Evolutionary conservation across 192 early-diverging fungal genomes (phyloP), one percentile per base, ranked within the genome.

Genomic region (Umbelopsis isabellina): DNA sequence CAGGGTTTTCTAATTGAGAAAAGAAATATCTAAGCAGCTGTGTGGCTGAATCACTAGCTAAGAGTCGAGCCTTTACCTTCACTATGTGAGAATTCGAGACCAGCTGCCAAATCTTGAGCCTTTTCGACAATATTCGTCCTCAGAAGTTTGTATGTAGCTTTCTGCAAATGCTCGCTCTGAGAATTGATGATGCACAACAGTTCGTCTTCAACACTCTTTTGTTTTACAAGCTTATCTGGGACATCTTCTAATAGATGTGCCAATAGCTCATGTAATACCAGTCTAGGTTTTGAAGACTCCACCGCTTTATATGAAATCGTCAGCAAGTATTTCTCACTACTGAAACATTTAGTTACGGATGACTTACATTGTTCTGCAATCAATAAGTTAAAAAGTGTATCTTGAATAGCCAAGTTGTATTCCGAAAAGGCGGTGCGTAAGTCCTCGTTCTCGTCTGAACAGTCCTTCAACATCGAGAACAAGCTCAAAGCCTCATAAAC

Each of bases 161-260:
- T 80, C 51, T 85, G 83, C 3, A 85, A 49, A n/a, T 49, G 48
- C 46, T 77, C 79, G 50, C 80, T 80, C 9, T 70, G 65, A 12
- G 74, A 33, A n/a, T 58, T 41, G 25, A 83, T 46, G 4, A 81
- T 46, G 0, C 35, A 20, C 55, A 65, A 10, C 10, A 48, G 22
- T 1, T 30, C 25, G 25, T 35, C 49, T 41, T 51, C 67, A 1
- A 49, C 66, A 25, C 27, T 68, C 46, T 49, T 46, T 49, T 68
- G 47, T n/a, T 51, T 48, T 1, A 30, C 16, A 20, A 65, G 23
- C 13, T 44, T 67, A 23, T 75, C 65, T 46, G 76, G 76, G 33
- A 78, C 66, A 45, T 73, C 49, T 21, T 51, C 51, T 16, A 58
- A 21, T 21, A 78, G 20, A 13, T 65, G 66, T 4, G 76, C 44